These are phyloP conservation scores for Blumeria graminis DNA, from an alignment of 2,329 filamentous ascomycete species.

Conservation along the genomic window DNA sequence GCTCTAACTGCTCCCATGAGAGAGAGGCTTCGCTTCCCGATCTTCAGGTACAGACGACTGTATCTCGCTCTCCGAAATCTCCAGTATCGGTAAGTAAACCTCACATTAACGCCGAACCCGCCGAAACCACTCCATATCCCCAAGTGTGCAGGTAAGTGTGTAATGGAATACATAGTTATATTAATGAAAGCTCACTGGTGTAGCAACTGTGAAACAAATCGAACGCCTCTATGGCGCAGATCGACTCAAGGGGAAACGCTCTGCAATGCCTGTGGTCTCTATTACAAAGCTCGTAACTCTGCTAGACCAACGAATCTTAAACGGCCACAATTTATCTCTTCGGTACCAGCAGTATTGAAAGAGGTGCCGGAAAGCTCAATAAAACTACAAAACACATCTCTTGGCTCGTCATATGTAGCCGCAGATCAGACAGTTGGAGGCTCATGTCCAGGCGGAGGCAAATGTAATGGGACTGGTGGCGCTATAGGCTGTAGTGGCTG, in stretches of 20 bases:
- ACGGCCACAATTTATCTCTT: slow-evolving; percentile 32
- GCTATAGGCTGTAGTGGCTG: slow-evolving; percentile 89
- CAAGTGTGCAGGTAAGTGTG: slow-evolving; percentile 45
- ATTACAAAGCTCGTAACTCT: slow-evolving; percentile 80
- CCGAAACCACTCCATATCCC: slow-evolving; percentile 21
- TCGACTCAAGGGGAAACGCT: slow-evolving; percentile 86
- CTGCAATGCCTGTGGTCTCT: slow-evolving; percentile 91
- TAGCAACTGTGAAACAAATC: slow-evolving; percentile 87
- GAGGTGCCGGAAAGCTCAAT: slow-evolving; percentile 15
- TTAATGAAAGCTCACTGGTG: slow-evolving; percentile 4
- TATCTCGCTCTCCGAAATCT: neutral
- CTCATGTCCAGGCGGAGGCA: slow-evolving; percentile 86
- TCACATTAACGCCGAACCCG: neutral
- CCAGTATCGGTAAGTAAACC: neutral
- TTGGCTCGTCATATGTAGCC: slow-evolving; percentile 46
- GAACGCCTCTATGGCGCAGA: slow-evolving; percentile 82
- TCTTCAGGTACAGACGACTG: too few relatives aligned
- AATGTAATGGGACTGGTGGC: slow-evolving; percentile 88
- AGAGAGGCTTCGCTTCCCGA: neutral
- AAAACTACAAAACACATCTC: slow-evolving; percentile 16
- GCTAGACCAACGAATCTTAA: slow-evolving; percentile 78
- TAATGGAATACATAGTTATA: neutral
- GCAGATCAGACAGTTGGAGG: slow-evolving; percentile 53
- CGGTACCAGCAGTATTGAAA: slow-evolving; percentile 8
- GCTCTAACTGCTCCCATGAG: neutral